Evolutionary conservation across 345 rosid genomes (phyloP), one percentile per base, ranked within the genome.

Genomic region (Salix dunnii): DNA sequence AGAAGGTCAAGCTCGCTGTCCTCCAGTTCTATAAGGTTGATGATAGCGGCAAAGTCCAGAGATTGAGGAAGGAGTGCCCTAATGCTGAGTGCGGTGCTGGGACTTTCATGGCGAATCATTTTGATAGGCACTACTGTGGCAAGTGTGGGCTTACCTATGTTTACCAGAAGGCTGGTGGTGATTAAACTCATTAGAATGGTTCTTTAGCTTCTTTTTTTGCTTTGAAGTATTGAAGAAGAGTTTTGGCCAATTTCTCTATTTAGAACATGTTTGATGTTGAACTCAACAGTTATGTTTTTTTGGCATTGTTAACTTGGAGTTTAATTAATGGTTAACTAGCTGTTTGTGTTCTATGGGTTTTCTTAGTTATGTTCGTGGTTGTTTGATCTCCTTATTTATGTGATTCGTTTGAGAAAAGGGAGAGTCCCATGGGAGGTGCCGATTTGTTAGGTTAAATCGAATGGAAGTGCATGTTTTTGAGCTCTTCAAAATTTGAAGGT

Each of bases 101-200:
- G 1, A 75, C 82, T 30, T 75, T 79, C 53, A 79, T 79, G 72
- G 82, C 79, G 2, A 70, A 65, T 66, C 75, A 74, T 75, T 79
- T 79, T 65, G 82, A 79, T 48, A 64, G 76, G 72, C 79, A 80
- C 51, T 80, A 75, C 68, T 80, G 76, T 38, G 79, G 82, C n/a
- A 80, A 80, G 78, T 80, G 82, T 9, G 79, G 82, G 12, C 79
- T 80, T 5, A 80, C 82, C 68, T 80, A 80, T 40, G 76, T 80
- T 71, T 80, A 80, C 67, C 71, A 79, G 66, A 80, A 64, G 65
- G 82, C 76, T 18, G 76, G 76, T 0, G 79, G 78, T 31, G 79
- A 75, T 7, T 75, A 66, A 74, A 20, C 66, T 48, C 25, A 6
- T 10, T 21, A 21, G 5, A 30, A 23, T 10, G 28, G 61, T 6